Conservation (phyloP, 2,329 filamentous ascomycete species). For the Pyricularia sp. region DNA sequence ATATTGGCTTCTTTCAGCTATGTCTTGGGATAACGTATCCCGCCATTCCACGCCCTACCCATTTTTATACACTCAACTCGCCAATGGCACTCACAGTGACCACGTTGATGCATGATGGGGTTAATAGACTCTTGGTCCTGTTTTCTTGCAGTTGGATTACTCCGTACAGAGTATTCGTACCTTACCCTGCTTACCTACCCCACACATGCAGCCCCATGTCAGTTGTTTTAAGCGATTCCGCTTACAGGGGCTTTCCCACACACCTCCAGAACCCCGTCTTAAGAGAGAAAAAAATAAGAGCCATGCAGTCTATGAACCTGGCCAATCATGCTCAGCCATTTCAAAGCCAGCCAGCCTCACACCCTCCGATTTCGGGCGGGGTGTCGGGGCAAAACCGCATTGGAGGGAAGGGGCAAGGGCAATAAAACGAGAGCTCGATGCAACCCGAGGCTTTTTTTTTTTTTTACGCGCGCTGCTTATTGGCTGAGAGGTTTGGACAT, state of each 20-base stretch:
- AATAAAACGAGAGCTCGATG: background rate
- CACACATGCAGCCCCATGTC: slow-evolving; percentile 1
- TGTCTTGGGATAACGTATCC: background rate
- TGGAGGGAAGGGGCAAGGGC: background rate
- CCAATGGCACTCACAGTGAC: background rate
- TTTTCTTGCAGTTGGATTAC: background rate
- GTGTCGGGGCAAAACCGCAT: background rate
- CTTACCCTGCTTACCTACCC: background rate
- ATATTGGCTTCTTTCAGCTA: background rate
- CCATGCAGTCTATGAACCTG: background rate
- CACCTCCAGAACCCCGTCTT: background rate
- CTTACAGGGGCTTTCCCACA: background rate
- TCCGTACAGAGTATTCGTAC: background rate
- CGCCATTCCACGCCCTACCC: background rate
- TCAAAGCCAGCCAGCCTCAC: slow-evolving; percentile 12
- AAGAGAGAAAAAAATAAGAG: background rate
- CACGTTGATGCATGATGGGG: background rate
- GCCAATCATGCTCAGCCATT: slow-evolving; percentile 15
- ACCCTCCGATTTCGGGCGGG: slow-evolving; percentile 9
- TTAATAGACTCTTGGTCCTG: background rate
- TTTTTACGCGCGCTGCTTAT: background rate
- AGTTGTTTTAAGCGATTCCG: background rate
- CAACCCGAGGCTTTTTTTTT: background rate
- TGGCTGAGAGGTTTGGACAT: background rate
- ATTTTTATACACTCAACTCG: background rate